Evolutionary conservation across 148 eudicot genomes (phyloP), one percentile per base, ranked within the genome.

Genomic region (Fallopia convolvulus): DNA sequence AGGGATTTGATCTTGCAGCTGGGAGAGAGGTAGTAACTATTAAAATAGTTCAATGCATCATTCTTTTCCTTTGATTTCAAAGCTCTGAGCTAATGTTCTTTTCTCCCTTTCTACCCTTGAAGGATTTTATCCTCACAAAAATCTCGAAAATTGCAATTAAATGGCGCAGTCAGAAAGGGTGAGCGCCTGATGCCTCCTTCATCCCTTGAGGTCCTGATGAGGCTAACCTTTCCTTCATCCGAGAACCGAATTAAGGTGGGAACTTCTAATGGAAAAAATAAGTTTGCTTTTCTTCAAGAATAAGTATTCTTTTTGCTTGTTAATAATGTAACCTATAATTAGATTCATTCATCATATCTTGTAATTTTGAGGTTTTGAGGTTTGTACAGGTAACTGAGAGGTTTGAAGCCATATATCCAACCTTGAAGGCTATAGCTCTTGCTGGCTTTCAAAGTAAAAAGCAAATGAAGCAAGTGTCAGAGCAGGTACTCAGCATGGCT

Each of bases 141-240:
- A 78, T 90, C 90, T 79, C 85, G 80, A 53, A 68, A 82, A 30
- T 79, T 90, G 56, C 86, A 88, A 26, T 77, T 86, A 56, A 90
- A 81, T 79, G 86, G 84, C 52, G 88, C 94, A 76, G 90, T 88
- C 39, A 86, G 88, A 74, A 90, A 86, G 78, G 92, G 90, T 10
- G 90, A 87, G 85, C 89, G 92, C 50, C 49, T 90, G 44, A 83
- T 90, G 39, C 94, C 92, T 72, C 92, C 94, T 40, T 79, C 85
- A 47, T 84, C 90, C 71, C 88, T 90, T 79, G 90, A 84, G 53
- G 41, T 73, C 75, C 82, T 88, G 48, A 82, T 90, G 85, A 84
- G 79, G 84, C 78, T 84, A n/a, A 83, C 94, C 12, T 88, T 85
- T 76, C 90, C 94, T 75, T 79, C 89, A 52, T 32, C 88, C 53